Conservation (phyloP, 2,329 filamentous ascomycete genomes). For the Aspergillus ustus region DNA sequence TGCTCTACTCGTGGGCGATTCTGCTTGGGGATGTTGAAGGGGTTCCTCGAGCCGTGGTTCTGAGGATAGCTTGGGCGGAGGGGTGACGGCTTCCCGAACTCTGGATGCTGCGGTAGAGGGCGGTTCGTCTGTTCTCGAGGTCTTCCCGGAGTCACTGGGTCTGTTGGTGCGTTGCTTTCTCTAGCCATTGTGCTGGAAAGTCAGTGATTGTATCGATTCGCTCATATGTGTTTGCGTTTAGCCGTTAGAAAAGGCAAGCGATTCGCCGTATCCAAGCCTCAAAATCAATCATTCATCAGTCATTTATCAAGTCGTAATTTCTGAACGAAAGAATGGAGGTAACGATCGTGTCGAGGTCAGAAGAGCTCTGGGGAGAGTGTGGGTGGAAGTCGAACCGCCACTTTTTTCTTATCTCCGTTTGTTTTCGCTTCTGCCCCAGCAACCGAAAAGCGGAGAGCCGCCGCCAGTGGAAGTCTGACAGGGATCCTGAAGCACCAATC, state of each 20-base stretch:
- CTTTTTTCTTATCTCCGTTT: slow-evolving; percentile 19
- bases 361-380: not conserved
- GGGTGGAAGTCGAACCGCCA: slow-evolving; percentile 7
- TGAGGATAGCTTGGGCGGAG: slow-evolving; percentile 52
- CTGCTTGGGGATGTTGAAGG: slow-evolving; percentile 58
- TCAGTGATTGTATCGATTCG: not conserved
- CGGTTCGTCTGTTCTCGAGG: slow-evolving; percentile 25
- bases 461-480: not conserved
- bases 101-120: slow-evolving; percentile 47
- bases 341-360: not conserved
- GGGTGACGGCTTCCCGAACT: slow-evolving; percentile 65
- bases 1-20: slow-evolving; percentile 57
- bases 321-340: not conserved
- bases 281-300: not conserved
- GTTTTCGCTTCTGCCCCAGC: slow-evolving; percentile 20
- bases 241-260: not conserved
- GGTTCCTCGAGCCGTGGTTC: slow-evolving; percentile 41
- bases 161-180: slow-evolving; percentile 16
- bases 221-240: not conserved
- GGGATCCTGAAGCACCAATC: not conserved
- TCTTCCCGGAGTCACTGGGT: slow-evolving; percentile 7
- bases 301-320: not conserved
- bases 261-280: not conserved
- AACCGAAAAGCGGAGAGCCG: slow-evolving; percentile 11
- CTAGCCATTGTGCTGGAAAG: slow-evolving; percentile 9